A percentile compares a stretch with the other conserved stretches of the same genome.
Conservation (phyloP, 1,139 yeast genomes). For the Kluyveromyces sp. region DNA sequence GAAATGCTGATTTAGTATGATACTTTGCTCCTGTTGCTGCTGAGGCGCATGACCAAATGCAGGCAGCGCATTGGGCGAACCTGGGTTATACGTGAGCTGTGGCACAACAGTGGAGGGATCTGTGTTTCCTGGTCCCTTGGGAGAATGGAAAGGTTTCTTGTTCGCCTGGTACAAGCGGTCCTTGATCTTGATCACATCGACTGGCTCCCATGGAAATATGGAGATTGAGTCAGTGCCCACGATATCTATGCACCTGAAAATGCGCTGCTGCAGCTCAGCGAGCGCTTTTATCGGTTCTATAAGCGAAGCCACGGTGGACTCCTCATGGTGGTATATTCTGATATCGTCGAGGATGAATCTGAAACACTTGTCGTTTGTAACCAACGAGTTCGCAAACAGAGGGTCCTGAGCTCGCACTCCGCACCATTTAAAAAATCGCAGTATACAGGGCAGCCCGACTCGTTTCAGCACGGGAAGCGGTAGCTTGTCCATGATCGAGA, state of each 20-base stretch:
- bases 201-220: neutral
- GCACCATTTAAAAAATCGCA: constrained; percentile 5
- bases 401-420: constrained; percentile 4
- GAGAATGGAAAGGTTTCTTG: neutral
- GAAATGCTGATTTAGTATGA: neutral
- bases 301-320: neutral
- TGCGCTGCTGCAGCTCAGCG: neutral
- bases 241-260: constrained; percentile 1
- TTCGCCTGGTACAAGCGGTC: neutral
- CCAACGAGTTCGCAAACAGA: constrained; percentile 4
- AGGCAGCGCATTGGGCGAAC: neutral
- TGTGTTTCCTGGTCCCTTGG: neutral
- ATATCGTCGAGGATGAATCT: constrained; percentile 3
- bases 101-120: neutral
- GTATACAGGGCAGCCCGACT: constrained; percentile 1
- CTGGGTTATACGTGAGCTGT: neutral
- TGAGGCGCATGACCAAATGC: neutral
- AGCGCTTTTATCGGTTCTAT: neutral
- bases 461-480: neutral
- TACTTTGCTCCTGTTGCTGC: neutral
- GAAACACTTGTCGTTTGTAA: constrained; percentile 2
- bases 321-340: constrained; percentile 1
- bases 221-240: constrained; percentile 1
- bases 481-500: neutral
- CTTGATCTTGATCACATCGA: neutral